Percentiles rank a stretch among this genome's conserved stretches.
Evolutionary conservation across 2,329 filamentous ascomycete species (phyloP).

Genomic region (Ophiosphaerella narmari): DNA sequence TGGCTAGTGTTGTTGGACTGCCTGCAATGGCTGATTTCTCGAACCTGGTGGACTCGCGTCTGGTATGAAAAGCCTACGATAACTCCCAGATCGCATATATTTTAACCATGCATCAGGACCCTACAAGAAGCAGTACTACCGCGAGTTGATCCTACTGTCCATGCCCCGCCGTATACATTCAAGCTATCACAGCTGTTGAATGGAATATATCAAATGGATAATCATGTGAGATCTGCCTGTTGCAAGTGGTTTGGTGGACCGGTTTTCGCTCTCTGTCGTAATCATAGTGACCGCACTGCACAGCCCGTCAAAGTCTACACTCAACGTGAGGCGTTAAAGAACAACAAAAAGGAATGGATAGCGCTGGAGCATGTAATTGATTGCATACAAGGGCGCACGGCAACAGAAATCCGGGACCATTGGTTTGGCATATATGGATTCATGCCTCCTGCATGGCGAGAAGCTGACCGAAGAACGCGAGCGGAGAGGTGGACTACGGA

Average conservation of each 20-base stretch:
- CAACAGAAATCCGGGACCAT: constrained; percentile 6
- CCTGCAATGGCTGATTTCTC: constrained; percentile 8
- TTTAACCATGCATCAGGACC: not conserved
- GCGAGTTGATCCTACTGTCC: constrained; percentile 1
- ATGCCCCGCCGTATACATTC: constrained; percentile 9
- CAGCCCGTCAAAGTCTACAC: not conserved
- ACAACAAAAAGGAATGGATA: not conserved
- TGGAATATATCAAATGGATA: constrained; percentile 1
- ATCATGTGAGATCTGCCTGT: not conserved
- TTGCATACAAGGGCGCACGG: constrained; percentile 4
- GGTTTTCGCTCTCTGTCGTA: not conserved
- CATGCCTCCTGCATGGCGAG: constrained; percentile 5
- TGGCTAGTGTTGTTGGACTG: constrained; percentile 5
- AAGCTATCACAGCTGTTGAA: constrained; percentile 2
- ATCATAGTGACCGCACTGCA: not conserved
- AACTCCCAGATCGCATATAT: no score
- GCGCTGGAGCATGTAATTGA: not conserved
- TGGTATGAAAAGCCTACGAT: not conserved
- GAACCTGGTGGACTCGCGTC: constrained; percentile 8
- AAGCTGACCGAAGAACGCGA: not conserved
- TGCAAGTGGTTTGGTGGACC: constrained; percentile 3
- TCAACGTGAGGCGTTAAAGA: not conserved
- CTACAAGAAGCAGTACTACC: constrained; percentile 8
- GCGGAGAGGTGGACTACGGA: not conserved
- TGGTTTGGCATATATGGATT: constrained; percentile 12